phyloP scores from a whole-genome alignment of 1,284 basidiomycete species.

The Tilletia caries region DNA sequence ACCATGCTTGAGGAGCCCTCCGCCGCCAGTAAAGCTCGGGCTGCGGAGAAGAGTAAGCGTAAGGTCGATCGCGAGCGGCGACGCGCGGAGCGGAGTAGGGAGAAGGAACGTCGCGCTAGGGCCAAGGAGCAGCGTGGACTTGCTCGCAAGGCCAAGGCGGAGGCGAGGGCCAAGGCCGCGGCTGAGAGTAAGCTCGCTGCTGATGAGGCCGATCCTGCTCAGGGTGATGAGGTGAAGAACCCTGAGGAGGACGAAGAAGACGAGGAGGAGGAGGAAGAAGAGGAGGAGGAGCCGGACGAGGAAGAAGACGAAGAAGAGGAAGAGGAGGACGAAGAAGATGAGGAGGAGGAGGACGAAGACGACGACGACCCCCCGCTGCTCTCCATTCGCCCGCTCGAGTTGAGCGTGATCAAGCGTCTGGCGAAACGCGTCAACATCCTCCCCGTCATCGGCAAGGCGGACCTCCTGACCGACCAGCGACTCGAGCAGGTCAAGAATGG shows the following conservation, averaged over 20 bases:
- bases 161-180: not conserved
- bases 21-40: conserved; percentile 1
- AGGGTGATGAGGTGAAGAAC: not conserved
- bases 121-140: not conserved
- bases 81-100: not conserved
- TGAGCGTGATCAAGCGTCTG: conserved; percentile 70
- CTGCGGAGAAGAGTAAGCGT: not conserved
- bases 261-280: not conserved
- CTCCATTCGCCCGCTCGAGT: conserved; percentile 69
- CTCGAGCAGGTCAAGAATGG: conserved; percentile 66
- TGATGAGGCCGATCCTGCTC: not conserved
- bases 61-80: not conserved
- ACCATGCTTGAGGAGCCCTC: conserved; percentile 11
- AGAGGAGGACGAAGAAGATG: not conserved
- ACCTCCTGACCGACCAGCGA: conserved; percentile 71
- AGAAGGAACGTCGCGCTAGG: not conserved
- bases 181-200: not conserved
- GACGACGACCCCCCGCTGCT: conserved; percentile 40
- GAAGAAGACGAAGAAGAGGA: not conserved
- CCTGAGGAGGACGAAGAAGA: not conserved
- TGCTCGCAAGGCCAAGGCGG: not conserved
- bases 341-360: conserved; percentile 2
- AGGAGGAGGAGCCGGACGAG: not conserved
- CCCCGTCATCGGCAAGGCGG: conserved; percentile 70
- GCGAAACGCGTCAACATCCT: conserved; percentile 69